Evolutionary conservation across 1,284 basidiomycete genomes (phyloP).

Genomic region (Prillingera fragicola): DNA sequence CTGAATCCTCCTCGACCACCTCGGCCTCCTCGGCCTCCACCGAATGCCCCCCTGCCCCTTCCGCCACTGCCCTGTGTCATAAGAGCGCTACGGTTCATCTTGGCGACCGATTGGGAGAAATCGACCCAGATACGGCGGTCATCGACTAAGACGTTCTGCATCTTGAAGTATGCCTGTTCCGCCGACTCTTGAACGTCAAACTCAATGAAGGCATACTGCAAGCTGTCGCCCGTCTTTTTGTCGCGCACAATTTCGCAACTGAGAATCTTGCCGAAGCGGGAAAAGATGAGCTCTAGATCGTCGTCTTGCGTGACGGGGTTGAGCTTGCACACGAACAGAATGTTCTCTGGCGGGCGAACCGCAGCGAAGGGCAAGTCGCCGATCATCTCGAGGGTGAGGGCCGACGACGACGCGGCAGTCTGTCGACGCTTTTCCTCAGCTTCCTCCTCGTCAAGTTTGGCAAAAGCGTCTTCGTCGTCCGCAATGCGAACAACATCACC

Average conservation of each 20-base stretch:
- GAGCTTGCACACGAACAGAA: conserved; percentile 97
- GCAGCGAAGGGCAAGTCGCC: conserved; percentile 97
- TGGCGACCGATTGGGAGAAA: conserved; percentile 85
- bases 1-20: conserved; percentile 28
- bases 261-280: conserved; percentile 88
- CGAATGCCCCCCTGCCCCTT: conserved; percentile 20
- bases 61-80: conserved; percentile 18
- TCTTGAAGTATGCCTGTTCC: conserved; percentile 98
- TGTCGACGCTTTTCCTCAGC: conserved; percentile 70
- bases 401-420: conserved; percentile 83
- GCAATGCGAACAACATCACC: conserved; percentile 63
- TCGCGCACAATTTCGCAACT: conserved; percentile 96
- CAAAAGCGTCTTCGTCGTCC: conserved; percentile 79
- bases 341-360: conserved; percentile 95
- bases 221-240: conserved; percentile 87
- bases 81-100: conserved; percentile 51
- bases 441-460: conserved; percentile 62
- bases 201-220: conserved; percentile 99
- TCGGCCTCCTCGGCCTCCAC: conserved; percentile 31
- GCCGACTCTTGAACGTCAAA: conserved; percentile 90
- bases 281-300: conserved; percentile 95
- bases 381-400: conserved; percentile 97
- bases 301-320: conserved; percentile 93
- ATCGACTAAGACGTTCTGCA: conserved; percentile 99
- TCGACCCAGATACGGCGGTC: conserved; percentile 98